Conservation (phyloP, 176 grass and related monocot species). For the Phoenix dactylifera region DNA sequence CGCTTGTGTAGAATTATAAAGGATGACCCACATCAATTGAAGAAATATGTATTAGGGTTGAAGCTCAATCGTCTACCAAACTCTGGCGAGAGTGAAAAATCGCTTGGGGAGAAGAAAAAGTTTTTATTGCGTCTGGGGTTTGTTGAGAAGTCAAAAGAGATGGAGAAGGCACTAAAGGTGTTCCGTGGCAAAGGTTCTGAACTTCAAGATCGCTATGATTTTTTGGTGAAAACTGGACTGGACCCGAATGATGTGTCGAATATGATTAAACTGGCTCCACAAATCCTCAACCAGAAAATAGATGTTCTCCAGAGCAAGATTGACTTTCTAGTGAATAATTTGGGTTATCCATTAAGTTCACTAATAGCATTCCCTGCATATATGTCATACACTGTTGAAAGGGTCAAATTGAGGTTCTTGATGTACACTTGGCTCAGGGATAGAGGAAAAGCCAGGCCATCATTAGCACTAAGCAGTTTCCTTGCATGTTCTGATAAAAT, state of each 20-base stretch:
- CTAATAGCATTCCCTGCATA: constrained; percentile 34
- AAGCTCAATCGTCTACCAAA: constrained; percentile 32
- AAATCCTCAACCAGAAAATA: constrained; percentile 52
- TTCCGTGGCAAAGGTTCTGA: constrained; percentile 61
- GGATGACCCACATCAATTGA: constrained; percentile 35
- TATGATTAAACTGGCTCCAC: constrained; percentile 44
- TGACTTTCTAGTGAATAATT: constrained; percentile 35
- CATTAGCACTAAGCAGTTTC: constrained; percentile 33
- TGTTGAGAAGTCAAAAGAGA: constrained; percentile 34
- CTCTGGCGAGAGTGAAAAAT: constrained; percentile 14
- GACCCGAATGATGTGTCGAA: constrained; percentile 29
- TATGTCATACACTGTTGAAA: constrained; percentile 39
- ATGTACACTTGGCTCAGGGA: constrained; percentile 61
- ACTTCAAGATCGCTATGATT: constrained; percentile 45
- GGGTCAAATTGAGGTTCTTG: constrained; percentile 37
- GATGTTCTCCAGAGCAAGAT: constrained; percentile 45
- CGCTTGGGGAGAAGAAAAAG: constrained; percentile 26
- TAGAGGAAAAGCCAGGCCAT: constrained; percentile 21
- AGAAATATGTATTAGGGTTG: constrained; percentile 36
- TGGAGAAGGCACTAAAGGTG: constrained; percentile 37
- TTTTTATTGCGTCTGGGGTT: constrained; percentile 53
- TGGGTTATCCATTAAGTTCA: constrained; percentile 37
- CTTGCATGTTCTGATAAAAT: constrained; percentile 42
- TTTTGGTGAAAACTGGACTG: constrained; percentile 40
- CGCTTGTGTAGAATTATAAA: constrained; percentile 42